Percentiles rank a stretch among this genome's conserved stretches.
These are phyloP conservation scores for Acanthamoeba triangularis DNA, from an alignment of 208 protist genomes.

Conservation along the genomic window DNA sequence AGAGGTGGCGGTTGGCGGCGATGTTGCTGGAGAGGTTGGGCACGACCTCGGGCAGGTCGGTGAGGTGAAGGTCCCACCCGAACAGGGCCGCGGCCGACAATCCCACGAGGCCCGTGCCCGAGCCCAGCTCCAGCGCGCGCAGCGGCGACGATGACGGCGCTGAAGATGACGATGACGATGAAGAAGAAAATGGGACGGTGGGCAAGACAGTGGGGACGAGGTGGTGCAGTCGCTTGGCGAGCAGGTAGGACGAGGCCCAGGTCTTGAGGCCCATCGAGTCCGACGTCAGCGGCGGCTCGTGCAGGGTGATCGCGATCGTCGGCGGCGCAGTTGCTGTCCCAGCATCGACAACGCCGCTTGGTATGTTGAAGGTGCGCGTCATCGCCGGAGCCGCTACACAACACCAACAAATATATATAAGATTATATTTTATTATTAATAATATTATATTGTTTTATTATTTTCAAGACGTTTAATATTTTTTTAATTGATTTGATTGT, in stretches of 20 bases:
- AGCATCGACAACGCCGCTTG: not conserved
- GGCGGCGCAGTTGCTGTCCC: too few relatives aligned
- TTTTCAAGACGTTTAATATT: too few relatives aligned
- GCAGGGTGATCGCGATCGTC: not conserved
- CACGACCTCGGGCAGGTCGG: constrained; percentile 19
- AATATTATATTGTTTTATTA: not conserved
- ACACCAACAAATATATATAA: too few relatives aligned
- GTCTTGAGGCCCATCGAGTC: constrained; percentile 15
- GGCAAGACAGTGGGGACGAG: not conserved
- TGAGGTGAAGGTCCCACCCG: not conserved
- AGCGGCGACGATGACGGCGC: not conserved
- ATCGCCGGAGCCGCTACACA: not conserved
- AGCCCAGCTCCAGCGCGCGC: not conserved
- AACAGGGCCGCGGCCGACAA: not conserved
- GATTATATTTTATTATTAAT: not conserved
- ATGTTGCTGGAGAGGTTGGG: constrained; percentile 10
- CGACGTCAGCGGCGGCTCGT: not conserved
- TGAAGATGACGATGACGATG: not conserved
- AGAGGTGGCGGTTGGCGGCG: not conserved
- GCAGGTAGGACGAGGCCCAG: constrained; percentile 13
- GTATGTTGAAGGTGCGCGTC: not conserved
- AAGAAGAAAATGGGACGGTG: too few relatives aligned
- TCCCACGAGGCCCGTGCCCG: not conserved
- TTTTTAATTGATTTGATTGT: not conserved
- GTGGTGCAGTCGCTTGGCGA: constrained; percentile 4